These are phyloP conservation scores for Pseudisothecium myosuroides DNA, from an alignment of 225 moss, liverwort and hornwort species.

Conservation along the genomic window DNA sequence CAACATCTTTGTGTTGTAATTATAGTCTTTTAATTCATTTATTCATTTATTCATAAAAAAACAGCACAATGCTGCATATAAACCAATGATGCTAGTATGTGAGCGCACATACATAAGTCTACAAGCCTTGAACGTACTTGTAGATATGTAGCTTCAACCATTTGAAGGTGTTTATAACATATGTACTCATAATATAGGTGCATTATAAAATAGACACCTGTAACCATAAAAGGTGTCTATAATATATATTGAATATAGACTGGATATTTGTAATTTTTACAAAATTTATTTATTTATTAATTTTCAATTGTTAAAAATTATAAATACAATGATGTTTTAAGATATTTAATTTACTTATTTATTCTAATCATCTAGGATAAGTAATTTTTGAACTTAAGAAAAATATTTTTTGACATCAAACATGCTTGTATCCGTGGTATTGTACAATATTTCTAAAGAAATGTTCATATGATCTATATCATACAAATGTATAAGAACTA, in stretches of 20 bases:
- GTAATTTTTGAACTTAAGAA: rapidly evolving
- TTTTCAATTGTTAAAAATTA: not conserved
- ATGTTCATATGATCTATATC: rapidly evolving
- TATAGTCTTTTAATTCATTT: not conserved
- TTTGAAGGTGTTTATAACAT: no score
- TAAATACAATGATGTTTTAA: not conserved
- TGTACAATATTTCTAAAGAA: not conserved
- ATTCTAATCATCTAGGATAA: not conserved
- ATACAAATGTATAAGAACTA: not conserved
- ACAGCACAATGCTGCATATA: rapidly evolving
- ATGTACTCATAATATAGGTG: no score
- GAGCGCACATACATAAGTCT: no score
- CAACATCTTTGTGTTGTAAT: not conserved
- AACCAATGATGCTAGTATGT: no score
- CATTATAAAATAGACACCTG: no score
- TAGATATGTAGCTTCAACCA: no score
- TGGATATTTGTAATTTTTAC: not conserved
- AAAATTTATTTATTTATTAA: not conserved
- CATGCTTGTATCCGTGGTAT: rapidly evolving
- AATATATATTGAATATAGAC: no score
- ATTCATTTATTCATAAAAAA: not conserved
- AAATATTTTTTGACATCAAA: not conserved
- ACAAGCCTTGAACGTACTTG: no score
- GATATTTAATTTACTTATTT: not conserved
- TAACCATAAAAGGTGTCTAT: no score